A percentile compares a stretch with the other conserved stretches of the same genome.
phyloP scores from a whole-genome alignment of 805 yeast species.

The Nakazawaea sp. region DNA sequence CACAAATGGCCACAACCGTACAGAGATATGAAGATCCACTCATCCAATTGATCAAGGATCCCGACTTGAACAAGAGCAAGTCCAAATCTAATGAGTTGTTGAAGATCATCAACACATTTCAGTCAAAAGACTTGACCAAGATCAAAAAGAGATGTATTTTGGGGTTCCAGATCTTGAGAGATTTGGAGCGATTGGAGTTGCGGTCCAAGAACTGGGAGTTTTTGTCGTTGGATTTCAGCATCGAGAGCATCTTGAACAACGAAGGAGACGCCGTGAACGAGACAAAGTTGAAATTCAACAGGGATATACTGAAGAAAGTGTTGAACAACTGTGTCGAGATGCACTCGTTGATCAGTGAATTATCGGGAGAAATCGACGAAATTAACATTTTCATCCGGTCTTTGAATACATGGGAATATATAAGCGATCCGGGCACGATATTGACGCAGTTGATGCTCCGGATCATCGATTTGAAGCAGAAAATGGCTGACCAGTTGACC shows the following conservation, averaged over 20 bases:
- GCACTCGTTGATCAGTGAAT: slow-evolving; percentile 31
- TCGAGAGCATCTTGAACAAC: slow-evolving; percentile 21
- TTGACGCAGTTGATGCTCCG: slow-evolving; percentile 37
- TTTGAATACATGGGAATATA: slow-evolving; percentile 36
- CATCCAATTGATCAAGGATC: slow-evolving; percentile 39
- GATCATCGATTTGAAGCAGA: slow-evolving; percentile 41
- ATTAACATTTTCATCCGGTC: slow-evolving; percentile 35
- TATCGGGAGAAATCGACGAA: slow-evolving; percentile 39
- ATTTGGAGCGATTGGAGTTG: slow-evolving; percentile 41
- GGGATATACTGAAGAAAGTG: slow-evolving; percentile 48
- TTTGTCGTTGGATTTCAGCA: slow-evolving; percentile 41
- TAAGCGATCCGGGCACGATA: slow-evolving; percentile 47
- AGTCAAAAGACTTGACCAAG: slow-evolving; percentile 31
- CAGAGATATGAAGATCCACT: slow-evolving; percentile 40
- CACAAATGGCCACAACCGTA: slow-evolving; percentile 16
- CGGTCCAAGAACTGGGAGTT: slow-evolving; percentile 49
- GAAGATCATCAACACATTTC: slow-evolving; percentile 34
- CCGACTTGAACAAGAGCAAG: slow-evolving; percentile 33
- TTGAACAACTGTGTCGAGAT: slow-evolving; percentile 42
- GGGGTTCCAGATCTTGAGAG: slow-evolving; percentile 38
- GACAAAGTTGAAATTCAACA: slow-evolving; percentile 40
- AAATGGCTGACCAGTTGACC: slow-evolving; percentile 44
- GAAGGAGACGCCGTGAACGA: slow-evolving; percentile 15
- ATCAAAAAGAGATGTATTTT: slow-evolving; percentile 42
- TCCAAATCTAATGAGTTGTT: slow-evolving; percentile 34